phyloP scores from a whole-genome alignment of 1,284 basidiomycete genomes.

The Fistulinella staudtii region DNA sequence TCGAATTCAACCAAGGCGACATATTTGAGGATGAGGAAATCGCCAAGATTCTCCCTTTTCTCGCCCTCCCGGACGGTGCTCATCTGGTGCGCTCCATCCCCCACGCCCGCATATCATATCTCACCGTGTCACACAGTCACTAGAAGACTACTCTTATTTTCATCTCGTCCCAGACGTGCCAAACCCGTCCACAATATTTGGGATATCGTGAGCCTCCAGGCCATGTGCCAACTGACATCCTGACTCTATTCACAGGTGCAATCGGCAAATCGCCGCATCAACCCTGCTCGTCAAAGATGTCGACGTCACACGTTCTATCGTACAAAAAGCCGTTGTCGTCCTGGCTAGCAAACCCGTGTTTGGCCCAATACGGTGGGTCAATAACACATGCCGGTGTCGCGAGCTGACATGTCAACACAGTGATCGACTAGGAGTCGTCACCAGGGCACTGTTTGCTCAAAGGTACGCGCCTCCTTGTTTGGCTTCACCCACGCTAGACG shows the following conservation, averaged over 20 bases:
- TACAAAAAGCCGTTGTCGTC: constrained; percentile 97
- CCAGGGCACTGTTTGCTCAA: constrained; percentile 85
- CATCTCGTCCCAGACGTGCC: constrained; percentile 73
- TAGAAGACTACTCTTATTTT: constrained; percentile 98
- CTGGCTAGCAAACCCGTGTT: constrained; percentile 88
- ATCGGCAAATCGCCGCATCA: constrained; percentile 88
- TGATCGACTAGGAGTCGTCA: constrained; percentile 96
- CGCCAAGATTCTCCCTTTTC: constrained; percentile 83
- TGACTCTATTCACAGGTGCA: constrained; percentile 60
- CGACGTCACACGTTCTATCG: constrained; percentile 92
- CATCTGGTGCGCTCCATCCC: constrained; percentile 64
- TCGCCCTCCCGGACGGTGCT: constrained; percentile 97
- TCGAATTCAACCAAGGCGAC: constrained; percentile 74
- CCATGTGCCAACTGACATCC: constrained; percentile 1
- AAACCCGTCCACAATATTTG: constrained; percentile 81
- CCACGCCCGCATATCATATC: constrained; percentile 5
- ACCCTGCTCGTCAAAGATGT: constrained; percentile 77
- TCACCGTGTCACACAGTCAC: constrained; percentile 49
- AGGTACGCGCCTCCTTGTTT: constrained; percentile 34
- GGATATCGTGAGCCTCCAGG: constrained; percentile 74
- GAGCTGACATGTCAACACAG: constrained; percentile 36
- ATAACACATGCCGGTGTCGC: neutral
- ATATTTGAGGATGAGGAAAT: constrained; percentile 82
- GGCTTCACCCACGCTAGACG: neutral
- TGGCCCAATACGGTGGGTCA: constrained; percentile 70